Evolutionary conservation across 352 stramenopile species (phyloP), one percentile per base, ranked within the genome.

Genomic region (Elongisporangium anandrum): DNA sequence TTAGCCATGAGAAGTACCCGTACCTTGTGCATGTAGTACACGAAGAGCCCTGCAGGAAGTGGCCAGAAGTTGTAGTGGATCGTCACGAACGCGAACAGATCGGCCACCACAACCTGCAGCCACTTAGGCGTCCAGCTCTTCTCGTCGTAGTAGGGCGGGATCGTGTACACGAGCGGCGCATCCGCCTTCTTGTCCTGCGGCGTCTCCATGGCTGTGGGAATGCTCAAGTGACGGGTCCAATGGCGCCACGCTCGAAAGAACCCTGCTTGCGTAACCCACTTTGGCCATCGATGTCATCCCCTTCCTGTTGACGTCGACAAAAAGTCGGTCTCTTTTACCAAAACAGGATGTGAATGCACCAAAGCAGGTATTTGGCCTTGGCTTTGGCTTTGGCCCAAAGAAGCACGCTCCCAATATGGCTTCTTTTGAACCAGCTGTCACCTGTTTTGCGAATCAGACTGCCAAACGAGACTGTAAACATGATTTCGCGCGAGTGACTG

Each of bases 51-150:
- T 41, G 81, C 77, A 0, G 75, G 72, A n/a, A 76, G 54, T 19
- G 65, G 59, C 77, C 78, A 92, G 23, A 88, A 54, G 61, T 88
- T 88, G 76, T 92, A 92, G 65, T 92, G 82, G 70, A 90, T 85
- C 56, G 67, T 75, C 39, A 85, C 63, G 61, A 90, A 86, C 65
- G 69, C 70, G 58, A 87, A 87, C 48, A 72, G 47, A 50, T 87
- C 73, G 1, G 66, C 68, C 34, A 72, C 48, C 26, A 75, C 29
- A 22, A 24, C 60, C 57, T 85, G 79, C 54, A 75, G 55, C 79
- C 77, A 86, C 52, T 59, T 56, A 0, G 79, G 78, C 60, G 80
- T 63, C 22, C 54, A 55, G 26, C 64, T 79, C 63, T 65, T 65
- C 26, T 73, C 60, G 20, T 54, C 59, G 63, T 80, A 89, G 66